Evolutionary conservation across 1,284 basidiomycete species (phyloP).

Genomic region (Sporisorium iseilematis-ciliati): DNA sequence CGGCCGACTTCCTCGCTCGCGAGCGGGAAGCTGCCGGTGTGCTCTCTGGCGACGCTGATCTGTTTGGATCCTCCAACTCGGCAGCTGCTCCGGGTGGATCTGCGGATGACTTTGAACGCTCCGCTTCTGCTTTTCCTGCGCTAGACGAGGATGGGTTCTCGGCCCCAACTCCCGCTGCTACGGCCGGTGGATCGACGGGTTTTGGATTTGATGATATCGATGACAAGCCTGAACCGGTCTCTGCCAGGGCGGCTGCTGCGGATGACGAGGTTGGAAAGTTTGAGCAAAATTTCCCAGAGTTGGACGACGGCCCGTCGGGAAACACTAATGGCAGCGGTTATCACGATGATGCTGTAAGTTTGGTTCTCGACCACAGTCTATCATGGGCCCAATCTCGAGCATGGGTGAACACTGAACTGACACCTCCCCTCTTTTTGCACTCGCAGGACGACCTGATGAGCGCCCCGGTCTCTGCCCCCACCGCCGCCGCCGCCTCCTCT

Average conservation of each 20-base stretch:
- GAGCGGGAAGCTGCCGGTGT: slow-evolving; percentile 65
- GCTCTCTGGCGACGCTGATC: slow-evolving; percentile 58
- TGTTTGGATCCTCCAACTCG: slow-evolving; percentile 62
- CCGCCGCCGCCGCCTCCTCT: slow-evolving; percentile 42
- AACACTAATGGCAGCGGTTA: slow-evolving; percentile 34
- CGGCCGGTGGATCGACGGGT: slow-evolving; percentile 15
- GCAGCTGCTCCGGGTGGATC: slow-evolving; percentile 29
- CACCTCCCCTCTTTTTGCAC: not conserved
- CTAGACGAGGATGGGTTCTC: slow-evolving; percentile 68
- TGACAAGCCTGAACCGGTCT: slow-evolving; percentile 18
- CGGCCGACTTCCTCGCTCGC: slow-evolving; percentile 67
- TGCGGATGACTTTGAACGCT: slow-evolving; percentile 67
- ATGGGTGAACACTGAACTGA: too few species aligned
- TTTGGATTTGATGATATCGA: slow-evolving; percentile 50
- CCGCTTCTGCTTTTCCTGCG: slow-evolving; percentile 75
- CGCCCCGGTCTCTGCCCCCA: too few species aligned
- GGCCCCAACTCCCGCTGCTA: slow-evolving; percentile 36
- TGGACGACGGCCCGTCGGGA: slow-evolving; percentile 72
- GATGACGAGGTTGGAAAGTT: slow-evolving; percentile 88
- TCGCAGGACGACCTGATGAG: slow-evolving; percentile 68
- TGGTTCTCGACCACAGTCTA: not conserved
- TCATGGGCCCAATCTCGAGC: too few species aligned
- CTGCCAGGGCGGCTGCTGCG: slow-evolving; percentile 26
- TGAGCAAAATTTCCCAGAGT: slow-evolving; percentile 89
- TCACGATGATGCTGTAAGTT: slow-evolving; percentile 38